Conservation (phyloP, 1,139 yeast genomes). For the Diutina sp. region DNA sequence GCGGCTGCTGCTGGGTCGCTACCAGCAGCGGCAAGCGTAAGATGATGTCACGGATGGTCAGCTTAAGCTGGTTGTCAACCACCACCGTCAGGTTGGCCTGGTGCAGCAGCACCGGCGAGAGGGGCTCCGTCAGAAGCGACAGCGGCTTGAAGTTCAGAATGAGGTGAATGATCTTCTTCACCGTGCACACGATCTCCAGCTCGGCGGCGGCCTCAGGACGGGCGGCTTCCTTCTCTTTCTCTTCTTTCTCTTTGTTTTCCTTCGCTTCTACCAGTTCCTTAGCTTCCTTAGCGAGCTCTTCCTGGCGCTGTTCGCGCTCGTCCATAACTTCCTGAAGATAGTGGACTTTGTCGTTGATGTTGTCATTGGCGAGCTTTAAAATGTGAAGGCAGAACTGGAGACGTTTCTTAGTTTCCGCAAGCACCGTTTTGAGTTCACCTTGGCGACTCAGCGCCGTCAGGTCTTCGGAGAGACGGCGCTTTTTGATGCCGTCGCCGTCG, state of each 20-base stretch:
- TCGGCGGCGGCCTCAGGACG: slow-evolving; percentile 38
- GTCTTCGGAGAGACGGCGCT: slow-evolving; percentile 8
- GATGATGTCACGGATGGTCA: slow-evolving; percentile 70
- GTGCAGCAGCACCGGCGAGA: slow-evolving; percentile 6
- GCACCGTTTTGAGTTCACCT: slow-evolving; percentile 4
- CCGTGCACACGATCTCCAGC: slow-evolving; percentile 76
- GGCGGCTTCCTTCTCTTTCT: slow-evolving; percentile 3
- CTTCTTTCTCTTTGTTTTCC: not conserved
- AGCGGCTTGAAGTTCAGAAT: slow-evolving; percentile 88
- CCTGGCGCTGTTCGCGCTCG: slow-evolving; percentile 10
- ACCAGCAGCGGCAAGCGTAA: slow-evolving; percentile 49
- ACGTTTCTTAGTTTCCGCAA: slow-evolving; percentile 53
- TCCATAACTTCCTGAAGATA: slow-evolving; percentile 36
- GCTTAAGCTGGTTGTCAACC: slow-evolving; percentile 23
- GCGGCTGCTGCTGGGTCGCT: slow-evolving; percentile 34
- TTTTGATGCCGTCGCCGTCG: not conserved
- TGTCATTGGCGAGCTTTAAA: slow-evolving; percentile 64
- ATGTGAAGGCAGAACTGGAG: slow-evolving; percentile 63
- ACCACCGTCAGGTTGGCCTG: slow-evolving; percentile 3
- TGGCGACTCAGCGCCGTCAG: slow-evolving; percentile 4
- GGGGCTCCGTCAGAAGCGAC: slow-evolving; percentile 13
- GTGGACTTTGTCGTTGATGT: slow-evolving; percentile 50
- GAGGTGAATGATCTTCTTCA: slow-evolving; percentile 75
- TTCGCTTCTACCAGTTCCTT: not conserved
- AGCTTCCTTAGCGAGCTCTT: slow-evolving; percentile 4